These are phyloP conservation scores for Sanguinoderma infundibulare DNA, from an alignment of 1,284 basidiomycete species.

Conservation along the genomic window DNA sequence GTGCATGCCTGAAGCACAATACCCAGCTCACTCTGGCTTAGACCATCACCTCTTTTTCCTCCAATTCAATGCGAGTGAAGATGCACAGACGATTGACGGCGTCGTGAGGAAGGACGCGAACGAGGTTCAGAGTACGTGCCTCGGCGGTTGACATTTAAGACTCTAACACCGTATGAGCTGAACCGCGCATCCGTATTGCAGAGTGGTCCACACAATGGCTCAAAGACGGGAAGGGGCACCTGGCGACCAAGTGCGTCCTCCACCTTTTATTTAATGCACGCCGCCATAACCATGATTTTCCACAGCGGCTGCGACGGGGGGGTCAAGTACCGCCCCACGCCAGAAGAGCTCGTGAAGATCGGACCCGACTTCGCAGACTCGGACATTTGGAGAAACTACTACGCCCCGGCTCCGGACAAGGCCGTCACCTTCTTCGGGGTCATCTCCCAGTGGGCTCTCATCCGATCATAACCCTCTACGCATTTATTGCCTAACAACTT, in stretches of 20 bases:
- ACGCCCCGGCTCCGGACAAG: conserved; percentile 47
- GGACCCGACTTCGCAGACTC: conserved; percentile 43
- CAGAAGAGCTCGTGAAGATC: conserved; percentile 44
- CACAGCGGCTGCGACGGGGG: conserved; percentile 47
- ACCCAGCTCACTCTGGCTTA: conserved; percentile 20
- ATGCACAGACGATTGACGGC: conserved; percentile 47
- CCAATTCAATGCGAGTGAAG: conserved; percentile 42
- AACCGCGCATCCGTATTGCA: conserved; percentile 20
- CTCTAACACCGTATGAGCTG: not conserved
- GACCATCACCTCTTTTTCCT: conserved; percentile 46
- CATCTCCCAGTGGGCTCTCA: conserved; percentile 1
- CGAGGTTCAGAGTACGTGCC: conserved; percentile 34
- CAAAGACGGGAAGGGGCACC: conserved; percentile 46
- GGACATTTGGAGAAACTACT: conserved; percentile 44
- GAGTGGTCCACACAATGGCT: conserved; percentile 46
- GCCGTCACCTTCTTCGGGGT: conserved; percentile 41
- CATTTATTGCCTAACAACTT: not conserved
- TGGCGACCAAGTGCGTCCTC: conserved; percentile 48
- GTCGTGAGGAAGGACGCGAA: conserved; percentile 43
- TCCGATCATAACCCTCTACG: not conserved
- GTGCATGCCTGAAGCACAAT: not conserved
- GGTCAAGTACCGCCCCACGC: conserved; percentile 50
- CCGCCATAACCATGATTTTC: not conserved
- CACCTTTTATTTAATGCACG: not conserved
- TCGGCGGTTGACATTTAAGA: not conserved